Percentiles rank a stretch among this genome's conserved stretches.
Conservation (phyloP, 179 eudicot species). For the Beta lomatogona region DNA sequence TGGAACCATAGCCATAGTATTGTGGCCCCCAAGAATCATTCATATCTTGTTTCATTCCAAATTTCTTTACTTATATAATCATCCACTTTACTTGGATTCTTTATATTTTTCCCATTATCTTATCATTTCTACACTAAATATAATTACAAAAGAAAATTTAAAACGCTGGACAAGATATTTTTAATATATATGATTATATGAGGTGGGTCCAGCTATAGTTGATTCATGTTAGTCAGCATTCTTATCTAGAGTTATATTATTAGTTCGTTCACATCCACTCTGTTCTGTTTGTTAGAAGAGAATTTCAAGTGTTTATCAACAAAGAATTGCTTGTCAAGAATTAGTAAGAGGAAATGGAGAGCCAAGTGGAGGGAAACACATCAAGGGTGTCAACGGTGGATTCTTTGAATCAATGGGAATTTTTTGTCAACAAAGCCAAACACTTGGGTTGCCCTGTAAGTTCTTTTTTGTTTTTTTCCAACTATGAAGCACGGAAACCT, state of each 20-base stretch:
- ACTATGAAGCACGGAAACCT: too few relatives aligned
- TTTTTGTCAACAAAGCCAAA: conserved; percentile 39
- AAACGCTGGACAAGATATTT: not conserved
- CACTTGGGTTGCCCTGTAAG: conserved; percentile 48
- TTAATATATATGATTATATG: not conserved
- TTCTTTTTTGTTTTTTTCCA: not conserved
- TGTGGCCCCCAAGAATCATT: not conserved
- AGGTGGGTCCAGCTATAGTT: conserved; percentile 13
- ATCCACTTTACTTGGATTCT: too few relatives aligned
- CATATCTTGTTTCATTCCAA: not conserved
- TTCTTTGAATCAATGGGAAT: conserved; percentile 51
- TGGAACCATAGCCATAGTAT: not conserved
- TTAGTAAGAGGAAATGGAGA: conserved; percentile 30
- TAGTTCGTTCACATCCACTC: conserved; percentile 25
- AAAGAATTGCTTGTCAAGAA: not conserved
- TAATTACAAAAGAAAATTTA: not conserved
- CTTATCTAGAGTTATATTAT: not conserved
- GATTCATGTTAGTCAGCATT: conserved; percentile 2
- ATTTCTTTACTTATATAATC: too few relatives aligned
- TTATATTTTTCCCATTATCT: too few relatives aligned
- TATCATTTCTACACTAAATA: too few relatives aligned
- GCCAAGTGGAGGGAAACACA: conserved; percentile 27
- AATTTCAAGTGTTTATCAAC: not conserved
- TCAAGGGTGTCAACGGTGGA: conserved; percentile 46
- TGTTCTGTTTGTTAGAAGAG: conserved; percentile 1